Conservation (phyloP, 1,284 basidiomycete species). For the Rhizoctonia solani region DNA sequence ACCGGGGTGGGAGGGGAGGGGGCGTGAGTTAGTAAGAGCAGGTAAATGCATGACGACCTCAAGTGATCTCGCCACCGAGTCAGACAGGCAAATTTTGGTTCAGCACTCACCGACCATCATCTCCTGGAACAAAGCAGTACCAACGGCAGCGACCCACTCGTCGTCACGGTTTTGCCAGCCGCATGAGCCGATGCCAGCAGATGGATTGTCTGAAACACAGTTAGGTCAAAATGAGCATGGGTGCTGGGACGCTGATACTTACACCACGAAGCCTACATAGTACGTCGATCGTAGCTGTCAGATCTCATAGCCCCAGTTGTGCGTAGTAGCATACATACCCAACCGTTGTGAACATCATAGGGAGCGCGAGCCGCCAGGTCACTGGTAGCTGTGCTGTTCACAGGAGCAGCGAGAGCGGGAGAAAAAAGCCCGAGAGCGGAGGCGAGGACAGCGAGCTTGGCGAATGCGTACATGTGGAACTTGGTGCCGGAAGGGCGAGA, state of each 20-base stretch:
- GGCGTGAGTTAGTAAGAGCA: not conserved
- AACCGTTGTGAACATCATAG: slow-evolving; percentile 29
- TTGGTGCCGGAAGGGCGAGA: too few relatives aligned
- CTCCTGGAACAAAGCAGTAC: slow-evolving; percentile 28
- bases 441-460: slow-evolving; percentile 16
- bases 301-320: not conserved
- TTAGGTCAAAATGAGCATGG: not conserved
- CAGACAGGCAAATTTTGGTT: not conserved
- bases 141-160: slow-evolving; percentile 32
- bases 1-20: too few relatives aligned
- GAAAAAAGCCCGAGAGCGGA: slow-evolving; percentile 10
- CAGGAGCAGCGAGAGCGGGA: slow-evolving; percentile 12
- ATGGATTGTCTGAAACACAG: slow-evolving; percentile 7
- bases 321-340: not conserved
- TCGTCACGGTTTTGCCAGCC: slow-evolving; percentile 27
- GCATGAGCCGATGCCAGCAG: slow-evolving; percentile 22
- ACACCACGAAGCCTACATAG: slow-evolving; percentile 25
- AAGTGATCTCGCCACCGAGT: not conserved
- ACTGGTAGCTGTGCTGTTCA: not conserved
- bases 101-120: slow-evolving; percentile 32
- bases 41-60: not conserved
- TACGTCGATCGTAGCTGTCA: not conserved
- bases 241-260: not conserved
- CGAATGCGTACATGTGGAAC: slow-evolving; percentile 18
- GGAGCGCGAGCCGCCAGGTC: slow-evolving; percentile 23